Conservation (phyloP, 768 basidiomycete genomes). For the Boletus tomentosulus region DNA sequence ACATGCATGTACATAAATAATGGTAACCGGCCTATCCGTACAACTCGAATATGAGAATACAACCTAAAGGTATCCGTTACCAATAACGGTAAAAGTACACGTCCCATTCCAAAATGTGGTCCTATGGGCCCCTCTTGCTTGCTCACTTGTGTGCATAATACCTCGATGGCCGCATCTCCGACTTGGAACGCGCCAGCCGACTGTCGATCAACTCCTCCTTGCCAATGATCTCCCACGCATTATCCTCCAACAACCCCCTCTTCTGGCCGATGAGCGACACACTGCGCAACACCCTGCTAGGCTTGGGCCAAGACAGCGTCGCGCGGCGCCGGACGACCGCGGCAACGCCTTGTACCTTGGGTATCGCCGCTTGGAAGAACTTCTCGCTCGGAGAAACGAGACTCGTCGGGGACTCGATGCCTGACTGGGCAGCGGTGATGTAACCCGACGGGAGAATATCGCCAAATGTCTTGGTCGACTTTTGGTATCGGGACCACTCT, state of each 20-base stretch:
- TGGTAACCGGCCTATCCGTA: background rate
- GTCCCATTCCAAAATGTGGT: background rate
- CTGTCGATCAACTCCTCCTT: conserved; percentile 5
- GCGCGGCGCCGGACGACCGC: conserved; percentile 23
- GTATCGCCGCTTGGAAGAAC: conserved; percentile 33
- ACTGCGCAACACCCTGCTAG: conserved; percentile 7
- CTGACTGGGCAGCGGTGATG: conserved; percentile 36
- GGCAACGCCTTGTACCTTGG: conserved; percentile 39
- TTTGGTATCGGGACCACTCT: conserved; percentile 12
- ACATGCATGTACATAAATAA: background rate
- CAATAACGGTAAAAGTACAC: background rate
- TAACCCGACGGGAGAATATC: conserved; percentile 44
- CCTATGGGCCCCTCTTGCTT: background rate
- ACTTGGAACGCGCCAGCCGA: conserved; percentile 22
- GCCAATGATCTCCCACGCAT: conserved; percentile 12
- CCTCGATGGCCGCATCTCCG: conserved; percentile 23
- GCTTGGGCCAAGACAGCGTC: conserved; percentile 4
- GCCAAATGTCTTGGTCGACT: conserved; percentile 37
- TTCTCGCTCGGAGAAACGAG: conserved; percentile 25
- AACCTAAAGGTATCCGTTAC: background rate
- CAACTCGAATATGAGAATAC: background rate
- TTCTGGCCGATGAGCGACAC: conserved; percentile 18
- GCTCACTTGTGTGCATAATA: conserved; percentile 15
- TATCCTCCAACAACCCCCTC: conserved; percentile 17
- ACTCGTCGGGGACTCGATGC: conserved; percentile 13